Evolutionary conservation across 192 early-diverging fungal genomes (phyloP), one percentile per base, ranked within the genome.

Genomic region (Dimargaris verticillata): DNA sequence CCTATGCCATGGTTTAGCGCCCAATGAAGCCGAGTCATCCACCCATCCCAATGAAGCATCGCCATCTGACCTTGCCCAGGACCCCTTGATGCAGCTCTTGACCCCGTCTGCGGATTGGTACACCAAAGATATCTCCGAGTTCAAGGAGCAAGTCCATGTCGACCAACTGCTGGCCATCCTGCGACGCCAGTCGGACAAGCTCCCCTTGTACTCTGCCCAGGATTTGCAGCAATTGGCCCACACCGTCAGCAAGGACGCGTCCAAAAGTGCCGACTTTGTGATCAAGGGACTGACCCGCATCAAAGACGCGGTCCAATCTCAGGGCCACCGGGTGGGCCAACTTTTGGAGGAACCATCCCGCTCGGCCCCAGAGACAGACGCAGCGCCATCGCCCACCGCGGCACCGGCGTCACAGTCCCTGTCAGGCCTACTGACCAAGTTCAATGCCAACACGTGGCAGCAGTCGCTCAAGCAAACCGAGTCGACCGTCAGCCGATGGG

Each of bases 121-220:
- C 26, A 55, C 53, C 53, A 55, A 55, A 28, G 53, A 55, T 38
- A 55, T 55, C 28, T 15, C 53, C 25, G 53, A 25, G 12, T 55
- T 55, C 53, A 26, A 55, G n/a, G 53, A 38, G n/a, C 17, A 18
- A 18, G 53, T 55, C 53, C 53, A 55, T 55, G n/a, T 26, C 28
- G 53, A 55, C 29, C 25, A 28, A 6, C 53, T 55, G 28, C 18
- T 13, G 22, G 33, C 26, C 28, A 28, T n/a, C 0, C 22, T 51
- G 26, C 49, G 49, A 25, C 20, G 26, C 11, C 53, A 55, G 26
- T 26, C 53, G 17, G 53, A 55, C 53, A 26, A 28, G 28, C 18
- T 55, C 7, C 53, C 53, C 13, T 28, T 26, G 17, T 55, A 55
- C 26, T 26, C 28, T 17, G 28, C n/a, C n/a, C 28, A 55, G n/a